Conservation (phyloP, 2,329 filamentous ascomycete genomes). For the Trichoderma hamatum region DNA sequence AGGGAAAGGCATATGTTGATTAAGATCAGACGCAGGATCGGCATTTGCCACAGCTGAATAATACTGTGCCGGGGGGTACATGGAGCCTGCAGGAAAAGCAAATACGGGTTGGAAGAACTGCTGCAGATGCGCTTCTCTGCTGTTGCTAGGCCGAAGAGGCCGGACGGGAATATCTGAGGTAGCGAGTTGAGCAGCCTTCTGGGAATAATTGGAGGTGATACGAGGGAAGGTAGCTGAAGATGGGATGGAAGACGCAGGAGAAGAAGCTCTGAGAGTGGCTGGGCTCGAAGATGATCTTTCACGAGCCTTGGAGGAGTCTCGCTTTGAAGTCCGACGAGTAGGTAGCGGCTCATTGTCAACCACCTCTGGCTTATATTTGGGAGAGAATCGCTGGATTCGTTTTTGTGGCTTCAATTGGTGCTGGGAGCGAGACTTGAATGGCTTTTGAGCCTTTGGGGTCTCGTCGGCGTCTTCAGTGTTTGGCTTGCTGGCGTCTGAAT, state of each 20-base stretch:
- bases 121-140: background rate
- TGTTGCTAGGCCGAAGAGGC: background rate
- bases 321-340: slow-evolving; percentile 5
- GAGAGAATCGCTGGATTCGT: background rate
- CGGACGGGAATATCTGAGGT: background rate
- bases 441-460: slow-evolving; percentile 7
- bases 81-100: slow-evolving; percentile 21
- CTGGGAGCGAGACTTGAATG: background rate
- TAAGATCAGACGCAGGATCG: background rate
- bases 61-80: background rate
- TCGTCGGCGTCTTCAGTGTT: background rate
- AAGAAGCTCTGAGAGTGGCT: background rate
- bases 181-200: background rate
- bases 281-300: slow-evolving; percentile 16
- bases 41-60: background rate
- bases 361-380: background rate
- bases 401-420: background rate
- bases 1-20: background rate
- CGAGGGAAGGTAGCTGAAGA: slow-evolving; percentile 25
- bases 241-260: slow-evolving; percentile 19
- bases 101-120: slow-evolving; percentile 23
- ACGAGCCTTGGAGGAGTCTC: slow-evolving; percentile 13
- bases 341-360: background rate
- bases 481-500: background rate
- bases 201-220: background rate